Evolutionary conservation across 768 basidiomycete species (phyloP), one percentile per base, ranked within the genome.

Genomic region (Exsudoporus frostii): DNA sequence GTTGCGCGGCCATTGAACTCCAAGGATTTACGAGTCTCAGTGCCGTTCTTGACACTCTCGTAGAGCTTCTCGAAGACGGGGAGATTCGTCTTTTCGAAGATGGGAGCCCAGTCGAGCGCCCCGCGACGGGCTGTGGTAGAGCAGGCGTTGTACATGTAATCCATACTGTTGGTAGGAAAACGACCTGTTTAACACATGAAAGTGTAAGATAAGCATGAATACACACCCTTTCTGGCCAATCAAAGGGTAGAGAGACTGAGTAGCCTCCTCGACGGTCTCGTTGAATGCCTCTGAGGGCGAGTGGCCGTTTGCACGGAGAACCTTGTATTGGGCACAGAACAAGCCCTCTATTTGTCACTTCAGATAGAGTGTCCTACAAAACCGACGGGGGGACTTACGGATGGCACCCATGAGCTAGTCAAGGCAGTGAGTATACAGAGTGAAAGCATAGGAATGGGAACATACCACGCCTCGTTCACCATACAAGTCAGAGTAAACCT

Each of bases 261-360:
- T 98, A n/a, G 97, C 97, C 77, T 98, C 97, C 75, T 98, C 97
- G 56, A 98, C 97, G 54, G 97, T 98, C 80, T 99, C 97, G 74
- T 99, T 98, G 85, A 99, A 98, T 45, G 95, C 95, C 72, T 99
- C 97, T 39, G 96, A 98, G 49, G 97, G 97, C 5, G 85, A 78
- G 82, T 99, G 97, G 51, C 94, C 94, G 70, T 96, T 96, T 68
- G 88, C 90, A 69, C 94, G 92, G 65, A 97, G 90, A 54, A 96
- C 88, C 81, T 94, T 85, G 84, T 98, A 99, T 75, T 99, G 97
- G 37, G 97, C 97, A 63, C 94, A 80, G 90, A 99, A 98, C 69
- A 99, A 83, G 61, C 97, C 97, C 87, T 99, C 88, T 90, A 53
- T 44, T 38, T 13, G 34, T 25, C 32, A 45, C 19, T 17, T 66